Evolutionary conservation across 148 eudicot genomes (phyloP), one percentile per base, ranked within the genome.

Genomic region (Arctostaphylos glauca): DNA sequence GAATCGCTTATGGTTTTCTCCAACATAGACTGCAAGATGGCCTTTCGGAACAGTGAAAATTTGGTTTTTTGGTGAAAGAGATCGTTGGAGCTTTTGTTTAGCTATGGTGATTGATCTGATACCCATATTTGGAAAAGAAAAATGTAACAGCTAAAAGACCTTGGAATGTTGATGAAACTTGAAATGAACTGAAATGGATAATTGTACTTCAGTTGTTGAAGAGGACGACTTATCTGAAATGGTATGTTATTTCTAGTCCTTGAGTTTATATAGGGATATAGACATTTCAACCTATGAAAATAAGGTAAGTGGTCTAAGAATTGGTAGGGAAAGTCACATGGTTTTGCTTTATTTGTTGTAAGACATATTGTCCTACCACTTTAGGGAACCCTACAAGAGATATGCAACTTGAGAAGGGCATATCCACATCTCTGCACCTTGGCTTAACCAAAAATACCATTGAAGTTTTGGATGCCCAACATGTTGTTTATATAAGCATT

Each of bases 251-350:
- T 0, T 43, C n/a, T 18, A 71, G 49, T 18, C n/a, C 75, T 44
- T 71, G 75, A 71, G 75, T 71, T 5, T 71, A 44, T 71, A 43
- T 41, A 41, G 74, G 46, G 74, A 41, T 4, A 15, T 5, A 70
- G 21, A 70, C 74, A 68, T 18, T 31, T 68, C 48, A 68, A 68
- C 41, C 19, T 71, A 5, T 1, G 0, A 25, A 15, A 70, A 15
- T 38, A 2, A 44, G 49, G 9, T 6, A 43, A 6, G 49, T 71
- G 48, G 4, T 71, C 16, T 1, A 71, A 21, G 50, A 71, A 71
- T 44, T 18, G 50, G 75, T 44, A 44, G 75, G 48, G 50, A 16
- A 62, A 7, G 38, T 71, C 75, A 71, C 75, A 71, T 71, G 75
- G 75, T 71, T 71, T 71, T 44, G 75, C n/a, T 44, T 71, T 18